Conservation (phyloP, 2,329 filamentous ascomycete species). For the Aspergillus viridinutans region DNA sequence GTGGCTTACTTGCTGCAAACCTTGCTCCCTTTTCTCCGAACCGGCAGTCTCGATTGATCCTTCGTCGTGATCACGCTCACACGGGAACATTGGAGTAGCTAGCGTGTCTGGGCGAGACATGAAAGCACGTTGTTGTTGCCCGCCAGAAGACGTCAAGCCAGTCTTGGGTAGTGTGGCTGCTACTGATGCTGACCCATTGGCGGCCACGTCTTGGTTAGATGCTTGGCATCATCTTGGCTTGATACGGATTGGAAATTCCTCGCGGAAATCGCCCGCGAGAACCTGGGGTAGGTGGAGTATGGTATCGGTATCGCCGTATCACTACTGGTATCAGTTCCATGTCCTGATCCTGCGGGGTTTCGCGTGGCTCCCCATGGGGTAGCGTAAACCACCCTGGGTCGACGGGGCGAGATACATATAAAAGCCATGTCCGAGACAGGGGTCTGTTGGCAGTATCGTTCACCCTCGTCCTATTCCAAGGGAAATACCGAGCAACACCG, state of each 20-base stretch:
- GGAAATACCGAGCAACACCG: background rate
- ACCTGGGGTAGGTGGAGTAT: slow-evolving; percentile 10
- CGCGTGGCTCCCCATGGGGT: background rate
- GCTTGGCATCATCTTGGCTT: slow-evolving; percentile 23
- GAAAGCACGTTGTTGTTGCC: background rate
- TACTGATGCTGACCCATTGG: background rate
- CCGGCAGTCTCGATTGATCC: background rate
- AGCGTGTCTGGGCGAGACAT: background rate
- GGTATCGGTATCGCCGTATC: background rate
- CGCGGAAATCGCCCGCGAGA: slow-evolving; percentile 8
- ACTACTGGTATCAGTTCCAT: background rate
- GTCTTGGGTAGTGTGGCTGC: background rate
- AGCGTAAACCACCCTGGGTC: background rate
- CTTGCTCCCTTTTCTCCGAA: background rate
- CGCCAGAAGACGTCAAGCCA: background rate
- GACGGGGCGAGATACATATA: background rate
- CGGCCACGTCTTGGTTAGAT: slow-evolving; percentile 12
- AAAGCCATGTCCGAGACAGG: background rate
- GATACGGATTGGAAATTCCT: slow-evolving; percentile 12
- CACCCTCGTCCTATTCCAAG: background rate
- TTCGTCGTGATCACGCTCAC: background rate
- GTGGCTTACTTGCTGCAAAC: background rate
- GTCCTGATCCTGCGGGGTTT: background rate
- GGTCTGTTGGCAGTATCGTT: background rate
- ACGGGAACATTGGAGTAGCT: background rate